phyloP scores from a whole-genome alignment of 2,329 filamentous ascomycete genomes.

The Colletotrichum coccodes region DNA sequence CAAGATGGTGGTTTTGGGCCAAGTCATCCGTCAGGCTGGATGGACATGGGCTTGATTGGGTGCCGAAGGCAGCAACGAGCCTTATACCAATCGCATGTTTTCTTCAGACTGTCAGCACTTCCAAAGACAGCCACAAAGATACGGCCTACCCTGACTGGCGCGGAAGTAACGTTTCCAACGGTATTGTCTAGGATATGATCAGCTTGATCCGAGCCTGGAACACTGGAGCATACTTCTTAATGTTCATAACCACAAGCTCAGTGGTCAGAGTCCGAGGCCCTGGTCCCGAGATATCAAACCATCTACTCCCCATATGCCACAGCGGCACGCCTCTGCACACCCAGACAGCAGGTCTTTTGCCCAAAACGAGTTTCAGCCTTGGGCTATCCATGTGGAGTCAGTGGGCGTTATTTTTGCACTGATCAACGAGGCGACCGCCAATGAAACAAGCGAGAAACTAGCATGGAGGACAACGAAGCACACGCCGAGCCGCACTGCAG shows the following conservation, averaged over 20 bases:
- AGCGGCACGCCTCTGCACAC: background rate
- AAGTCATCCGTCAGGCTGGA: background rate
- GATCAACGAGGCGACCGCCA: slow-evolving; percentile 13
- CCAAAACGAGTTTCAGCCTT: slow-evolving; percentile 16
- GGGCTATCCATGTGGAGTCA: slow-evolving; percentile 2
- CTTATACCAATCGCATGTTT: background rate
- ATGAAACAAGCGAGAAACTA: slow-evolving; percentile 21
- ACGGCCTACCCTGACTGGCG: background rate
- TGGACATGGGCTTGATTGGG: background rate
- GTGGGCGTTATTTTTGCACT: slow-evolving; percentile 3
- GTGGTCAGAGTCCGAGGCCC: slow-evolving; percentile 7
- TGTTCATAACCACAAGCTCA: background rate
- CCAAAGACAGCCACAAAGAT: background rate
- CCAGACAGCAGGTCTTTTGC: background rate
- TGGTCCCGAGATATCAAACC: background rate
- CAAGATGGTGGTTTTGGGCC: background rate
- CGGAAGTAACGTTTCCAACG: background rate
- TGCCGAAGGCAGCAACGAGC: background rate
- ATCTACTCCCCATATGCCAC: background rate
- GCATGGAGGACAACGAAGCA: slow-evolving; percentile 20
- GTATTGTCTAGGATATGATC: background rate
- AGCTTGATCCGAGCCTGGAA: slow-evolving; percentile 1
- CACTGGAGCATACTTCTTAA: too few species aligned
- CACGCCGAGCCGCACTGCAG: background rate
- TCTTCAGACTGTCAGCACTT: slow-evolving; percentile 2